Base-by-base conservation (phyloP, 768 basidiomycete genomes). In the Paxillus ammoniavirescens region DNA sequence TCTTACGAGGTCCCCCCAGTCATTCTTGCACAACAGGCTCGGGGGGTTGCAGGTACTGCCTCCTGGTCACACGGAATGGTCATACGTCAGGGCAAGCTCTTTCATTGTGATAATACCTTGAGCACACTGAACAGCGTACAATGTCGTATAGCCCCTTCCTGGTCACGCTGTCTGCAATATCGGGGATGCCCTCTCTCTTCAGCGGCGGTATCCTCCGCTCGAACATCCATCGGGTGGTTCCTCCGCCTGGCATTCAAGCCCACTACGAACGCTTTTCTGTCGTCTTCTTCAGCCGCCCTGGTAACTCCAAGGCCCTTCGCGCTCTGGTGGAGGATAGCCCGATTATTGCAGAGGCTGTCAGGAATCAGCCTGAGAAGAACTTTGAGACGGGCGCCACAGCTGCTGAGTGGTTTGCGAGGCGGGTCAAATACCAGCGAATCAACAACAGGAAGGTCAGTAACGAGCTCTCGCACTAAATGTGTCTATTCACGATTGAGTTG, bases 11-110 rank as follows among this genome's bases (percentile, higher is more conserved):
- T 12, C 17, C 23, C 13, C n/a, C 28, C 53, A 84, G 81, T 83
- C 84, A 0, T 82, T 88, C 72, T 70, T 89, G 52, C 83, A 87
- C 61, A 89, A 88, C 62, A 77, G 76, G 2, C 77, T 88, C 0
- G 87, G 87, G 4, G 87, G 87, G 0, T 71, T 89, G 4, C 87
- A 89, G 55, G 86, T 89, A 0, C 72, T 87, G 43, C 77, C 78
- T 0, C 86, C 84, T 1, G 84, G 82, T 13, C 62, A 76, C 5
- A 78, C 83, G 23, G 65, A 77, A 18, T 89, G 87, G 87, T 80
- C 81, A 62, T 89, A 87, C 57, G 73, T 89, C 59, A 81, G 79
- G 76, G 86, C 78, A 44, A 8, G 57, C 18, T 3, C 7, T n/a
- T 21, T 8, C n/a, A 9, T 15, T n/a, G 50, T 13, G 8, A 10